These are phyloP conservation scores for Nicotiana noctiflora DNA, from an alignment of 257 asterid species.

Conservation along the genomic window DNA sequence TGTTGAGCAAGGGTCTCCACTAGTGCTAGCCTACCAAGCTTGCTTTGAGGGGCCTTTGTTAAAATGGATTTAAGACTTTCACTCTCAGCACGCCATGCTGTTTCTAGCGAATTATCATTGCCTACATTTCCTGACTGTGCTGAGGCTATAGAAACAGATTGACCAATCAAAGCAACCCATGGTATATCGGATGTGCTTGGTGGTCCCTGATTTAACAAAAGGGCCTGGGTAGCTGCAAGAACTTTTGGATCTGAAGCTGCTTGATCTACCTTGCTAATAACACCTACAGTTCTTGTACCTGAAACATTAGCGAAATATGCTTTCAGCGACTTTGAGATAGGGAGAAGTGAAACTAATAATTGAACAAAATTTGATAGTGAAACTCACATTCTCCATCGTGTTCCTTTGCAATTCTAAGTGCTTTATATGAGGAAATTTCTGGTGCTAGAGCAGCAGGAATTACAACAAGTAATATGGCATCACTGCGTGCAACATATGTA, in stretches of 20 bases:
- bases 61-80: conserved; percentile 27
- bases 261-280: conserved; percentile 22
- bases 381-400: conserved; percentile 22
- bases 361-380: neutral
- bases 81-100: conserved; percentile 28
- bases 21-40: conserved; percentile 29
- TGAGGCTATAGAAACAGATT: conserved; percentile 27
- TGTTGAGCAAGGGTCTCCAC: conserved; percentile 29
- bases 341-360: neutral
- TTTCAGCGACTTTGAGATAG: neutral
- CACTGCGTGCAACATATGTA: conserved; percentile 20
- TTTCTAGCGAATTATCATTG: conserved; percentile 24
- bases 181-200: conserved; percentile 24
- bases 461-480: conserved; percentile 22
- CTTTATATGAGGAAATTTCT: conserved; percentile 20
- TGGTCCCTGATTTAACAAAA: conserved; percentile 22
- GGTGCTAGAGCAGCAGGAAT: conserved; percentile 21
- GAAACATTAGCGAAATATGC: neutral
- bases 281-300: conserved; percentile 21
- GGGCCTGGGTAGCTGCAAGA: conserved; percentile 23
- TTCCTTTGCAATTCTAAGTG: conserved; percentile 20
- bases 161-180: conserved; percentile 27
- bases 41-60: conserved; percentile 27
- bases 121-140: conserved; percentile 27
- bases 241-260: conserved; percentile 23